Conservation (phyloP, 225 moss, liverwort and hornwort species). For the Straminergon stramineum region DNA sequence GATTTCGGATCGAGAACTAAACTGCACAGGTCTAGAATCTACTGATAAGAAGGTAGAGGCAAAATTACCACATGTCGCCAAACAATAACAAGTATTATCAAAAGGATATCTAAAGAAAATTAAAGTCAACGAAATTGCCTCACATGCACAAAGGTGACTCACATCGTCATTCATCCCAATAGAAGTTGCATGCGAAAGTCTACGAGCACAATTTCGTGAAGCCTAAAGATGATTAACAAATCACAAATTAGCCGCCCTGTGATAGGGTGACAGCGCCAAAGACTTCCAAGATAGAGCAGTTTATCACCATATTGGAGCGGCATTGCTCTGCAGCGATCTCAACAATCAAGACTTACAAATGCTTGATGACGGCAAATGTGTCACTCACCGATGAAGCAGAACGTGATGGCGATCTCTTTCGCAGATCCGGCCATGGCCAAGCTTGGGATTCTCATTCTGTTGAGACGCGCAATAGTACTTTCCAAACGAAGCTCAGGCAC, state of each 20-base stretch:
- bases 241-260: neutral
- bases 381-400: slow-evolving; percentile 3
- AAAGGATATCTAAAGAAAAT: neutral
- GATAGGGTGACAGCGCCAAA: neutral
- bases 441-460: neutral
- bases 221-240: neutral
- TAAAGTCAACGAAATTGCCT: neutral
- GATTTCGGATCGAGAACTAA: neutral
- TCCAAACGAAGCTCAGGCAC: neutral
- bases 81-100: neutral
- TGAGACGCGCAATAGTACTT: neutral
- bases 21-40: neutral
- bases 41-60: neutral
- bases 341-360: neutral
- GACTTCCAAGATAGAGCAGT: neutral
- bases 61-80: neutral
- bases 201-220: neutral
- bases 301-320: neutral
- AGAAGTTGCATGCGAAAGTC: neutral
- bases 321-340: neutral
- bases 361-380: neutral
- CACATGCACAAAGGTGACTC: neutral
- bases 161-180: neutral
- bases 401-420: neutral
- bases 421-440: neutral